phyloP scores from a whole-genome alignment of 352 stramenopile species.

The Phytophthora crassamura region DNA sequence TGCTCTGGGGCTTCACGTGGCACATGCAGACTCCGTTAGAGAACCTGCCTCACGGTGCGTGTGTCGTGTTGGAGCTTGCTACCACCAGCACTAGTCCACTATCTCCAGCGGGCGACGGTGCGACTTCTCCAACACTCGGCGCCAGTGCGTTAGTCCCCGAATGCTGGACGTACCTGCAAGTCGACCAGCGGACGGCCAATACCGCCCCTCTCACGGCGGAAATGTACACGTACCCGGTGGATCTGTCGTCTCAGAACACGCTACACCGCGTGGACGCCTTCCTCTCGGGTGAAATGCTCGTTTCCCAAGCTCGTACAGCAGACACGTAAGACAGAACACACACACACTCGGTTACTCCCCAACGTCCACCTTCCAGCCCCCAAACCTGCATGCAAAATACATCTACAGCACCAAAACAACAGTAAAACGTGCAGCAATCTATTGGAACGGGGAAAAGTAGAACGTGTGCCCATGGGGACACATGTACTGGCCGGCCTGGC shows the following conservation, averaged over 20 bases:
- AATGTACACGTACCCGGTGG: conserved; percentile 87
- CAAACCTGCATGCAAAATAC: conserved; percentile 20
- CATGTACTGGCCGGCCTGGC: conserved; percentile 89
- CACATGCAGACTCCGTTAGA: conserved; percentile 94
- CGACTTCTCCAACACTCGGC: conserved; percentile 34
- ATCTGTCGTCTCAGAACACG: conserved; percentile 74
- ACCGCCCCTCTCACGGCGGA: conserved; percentile 69
- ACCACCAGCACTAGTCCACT: conserved; percentile 60
- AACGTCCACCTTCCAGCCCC: neutral
- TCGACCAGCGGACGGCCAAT: conserved; percentile 83
- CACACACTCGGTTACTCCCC: neutral
- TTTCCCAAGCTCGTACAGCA: conserved; percentile 52
- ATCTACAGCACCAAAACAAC: conserved; percentile 2
- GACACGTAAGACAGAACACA: conserved; percentile 15
- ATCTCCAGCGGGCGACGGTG: conserved; percentile 43
- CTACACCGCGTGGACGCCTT: conserved; percentile 79
- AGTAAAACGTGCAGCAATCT: conserved; percentile 37
- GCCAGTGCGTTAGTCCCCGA: conserved; percentile 63
- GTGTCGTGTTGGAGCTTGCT: conserved; percentile 74
- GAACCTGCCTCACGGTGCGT: conserved; percentile 83
- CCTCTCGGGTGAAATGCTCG: conserved; percentile 73
- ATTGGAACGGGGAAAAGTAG: conserved; percentile 79
- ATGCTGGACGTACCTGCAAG: conserved; percentile 86
- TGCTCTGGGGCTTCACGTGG: conserved; percentile 91
- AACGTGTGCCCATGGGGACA: conserved; percentile 89